Percentiles rank a stretch among this genome's conserved stretches.
phyloP scores from a whole-genome alignment of 2,329 filamentous ascomycete species.

The Colletotrichum ledebouriae region DNA sequence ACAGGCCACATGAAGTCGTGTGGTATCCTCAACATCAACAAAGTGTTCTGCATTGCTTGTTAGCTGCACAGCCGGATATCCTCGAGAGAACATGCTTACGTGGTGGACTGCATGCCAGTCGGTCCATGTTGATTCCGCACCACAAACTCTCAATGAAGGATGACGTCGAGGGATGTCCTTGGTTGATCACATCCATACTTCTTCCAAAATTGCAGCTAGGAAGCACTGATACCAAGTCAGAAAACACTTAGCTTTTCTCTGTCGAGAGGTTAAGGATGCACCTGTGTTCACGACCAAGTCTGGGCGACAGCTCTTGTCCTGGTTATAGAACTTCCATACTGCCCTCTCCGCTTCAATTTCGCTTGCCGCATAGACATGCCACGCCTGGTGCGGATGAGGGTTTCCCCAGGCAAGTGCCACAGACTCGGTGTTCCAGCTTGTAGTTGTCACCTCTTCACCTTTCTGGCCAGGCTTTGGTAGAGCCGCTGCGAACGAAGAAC shows the following conservation, averaged over 20 bases:
- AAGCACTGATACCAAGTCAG: conserved; percentile 43
- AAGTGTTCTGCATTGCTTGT: conserved; percentile 53
- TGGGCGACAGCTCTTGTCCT: conserved; percentile 53
- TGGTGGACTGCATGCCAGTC: conserved; percentile 22
- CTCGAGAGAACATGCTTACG: neutral
- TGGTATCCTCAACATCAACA: conserved; percentile 63
- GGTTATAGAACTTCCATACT: conserved; percentile 54
- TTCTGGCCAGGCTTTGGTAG: conserved; percentile 21
- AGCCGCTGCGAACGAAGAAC: conserved; percentile 32
- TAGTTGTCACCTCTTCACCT: conserved; percentile 42
- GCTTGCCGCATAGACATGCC: conserved; percentile 53
- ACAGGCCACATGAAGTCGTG: conserved; percentile 66
- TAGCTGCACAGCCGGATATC: neutral
- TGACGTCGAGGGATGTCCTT: conserved; percentile 47
- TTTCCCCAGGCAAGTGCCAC: conserved; percentile 54
- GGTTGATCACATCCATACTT: conserved; percentile 42
- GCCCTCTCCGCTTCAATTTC: conserved; percentile 55
- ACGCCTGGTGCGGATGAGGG: conserved; percentile 47
- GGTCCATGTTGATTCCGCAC: conserved; percentile 42
- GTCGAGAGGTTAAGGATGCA: conserved; percentile 42
- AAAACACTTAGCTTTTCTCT: conserved; percentile 43
- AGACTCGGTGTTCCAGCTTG: conserved; percentile 54
- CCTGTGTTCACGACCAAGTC: conserved; percentile 50
- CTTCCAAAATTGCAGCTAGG: conserved; percentile 49
- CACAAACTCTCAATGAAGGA: conserved; percentile 45